phyloP scores from a whole-genome alignment of 2,329 filamentous ascomycete genomes.

The Chrysosporium queenslandicum region DNA sequence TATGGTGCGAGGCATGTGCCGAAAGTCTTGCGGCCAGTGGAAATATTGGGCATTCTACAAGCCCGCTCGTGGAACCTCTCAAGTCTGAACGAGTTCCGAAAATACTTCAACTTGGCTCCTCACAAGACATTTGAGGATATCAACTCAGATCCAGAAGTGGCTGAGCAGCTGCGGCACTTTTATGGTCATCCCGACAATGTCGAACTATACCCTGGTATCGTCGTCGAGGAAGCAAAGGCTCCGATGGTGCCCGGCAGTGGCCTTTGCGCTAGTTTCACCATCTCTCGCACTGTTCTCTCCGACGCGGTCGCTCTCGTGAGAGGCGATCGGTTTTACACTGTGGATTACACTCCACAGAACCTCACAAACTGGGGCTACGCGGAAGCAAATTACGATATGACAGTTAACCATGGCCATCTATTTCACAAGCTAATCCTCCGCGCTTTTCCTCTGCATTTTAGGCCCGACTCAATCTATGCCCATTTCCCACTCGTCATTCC shows the following conservation, averaged over 20 bases:
- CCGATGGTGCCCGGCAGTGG: conserved; percentile 29
- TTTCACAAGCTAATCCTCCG: conserved; percentile 25
- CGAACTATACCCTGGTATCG: conserved; percentile 59
- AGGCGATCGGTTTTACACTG: conserved; percentile 34
- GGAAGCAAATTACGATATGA: conserved; percentile 28
- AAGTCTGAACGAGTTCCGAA: conserved; percentile 47
- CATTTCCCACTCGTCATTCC: conserved; percentile 24
- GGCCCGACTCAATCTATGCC: conserved; percentile 21
- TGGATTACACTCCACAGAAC: conserved; percentile 23
- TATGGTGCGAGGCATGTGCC: conserved; percentile 66
- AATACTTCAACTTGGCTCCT: conserved; percentile 52
- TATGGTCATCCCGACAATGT: conserved; percentile 58
- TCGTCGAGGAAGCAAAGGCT: conserved; percentile 37
- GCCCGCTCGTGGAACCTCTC: conserved; percentile 54
- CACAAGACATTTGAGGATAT: conserved; percentile 51
- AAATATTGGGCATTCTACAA: conserved; percentile 69
- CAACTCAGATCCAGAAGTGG: conserved; percentile 47
- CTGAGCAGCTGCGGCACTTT: conserved; percentile 46
- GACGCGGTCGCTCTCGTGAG: conserved; percentile 39
- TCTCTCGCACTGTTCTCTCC: conserved; percentile 33
- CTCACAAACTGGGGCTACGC: conserved; percentile 35
- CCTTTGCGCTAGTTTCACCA: conserved; percentile 31
- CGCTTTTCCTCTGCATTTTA: conserved; percentile 23
- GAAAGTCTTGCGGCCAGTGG: conserved; percentile 59
- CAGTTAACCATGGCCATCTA: conserved; percentile 21